phyloP scores from a whole-genome alignment of 768 basidiomycete genomes.

The Pisolithus microcarpus region DNA sequence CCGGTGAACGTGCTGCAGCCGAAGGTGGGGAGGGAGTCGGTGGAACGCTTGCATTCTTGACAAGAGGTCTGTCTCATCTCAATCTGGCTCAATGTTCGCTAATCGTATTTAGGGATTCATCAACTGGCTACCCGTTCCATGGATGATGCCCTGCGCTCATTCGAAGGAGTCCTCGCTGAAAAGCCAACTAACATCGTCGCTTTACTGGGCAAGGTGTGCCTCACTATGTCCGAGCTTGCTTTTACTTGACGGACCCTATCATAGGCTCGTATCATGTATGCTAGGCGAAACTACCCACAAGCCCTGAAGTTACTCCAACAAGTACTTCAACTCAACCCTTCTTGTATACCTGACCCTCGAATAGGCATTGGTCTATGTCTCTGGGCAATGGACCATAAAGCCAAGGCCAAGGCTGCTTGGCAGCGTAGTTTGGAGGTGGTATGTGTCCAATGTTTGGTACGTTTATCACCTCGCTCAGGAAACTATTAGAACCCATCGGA shows the following conservation, averaged over 20 bases:
- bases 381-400: slow-evolving; percentile 82
- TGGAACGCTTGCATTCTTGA: slow-evolving; percentile 54
- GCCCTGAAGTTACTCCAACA: slow-evolving; percentile 84
- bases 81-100: not conserved
- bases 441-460: slow-evolving; percentile 23
- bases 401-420: slow-evolving; percentile 85
- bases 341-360: slow-evolving; percentile 84
- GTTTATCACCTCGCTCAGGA: not conserved
- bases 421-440: slow-evolving; percentile 81
- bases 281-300: slow-evolving; percentile 65
- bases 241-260: slow-evolving; percentile 1
- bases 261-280: slow-evolving; percentile 81
- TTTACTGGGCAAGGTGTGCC: slow-evolving; percentile 70
- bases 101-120: slow-evolving; percentile 54
- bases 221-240: not conserved
- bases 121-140: slow-evolving; percentile 73
- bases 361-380: slow-evolving; percentile 93
- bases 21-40: slow-evolving; percentile 55
- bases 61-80: slow-evolving; percentile 45
- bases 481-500: slow-evolving; percentile 60
- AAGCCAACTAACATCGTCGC: slow-evolving; percentile 87
- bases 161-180: slow-evolving; percentile 68
- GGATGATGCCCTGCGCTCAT: slow-evolving; percentile 75
- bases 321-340: slow-evolving; percentile 69
- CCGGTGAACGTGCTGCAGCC: slow-evolving; percentile 44